Evolutionary conservation across 2,329 filamentous ascomycete genomes (phyloP).

Genomic region (Pezicula radicicola): DNA sequence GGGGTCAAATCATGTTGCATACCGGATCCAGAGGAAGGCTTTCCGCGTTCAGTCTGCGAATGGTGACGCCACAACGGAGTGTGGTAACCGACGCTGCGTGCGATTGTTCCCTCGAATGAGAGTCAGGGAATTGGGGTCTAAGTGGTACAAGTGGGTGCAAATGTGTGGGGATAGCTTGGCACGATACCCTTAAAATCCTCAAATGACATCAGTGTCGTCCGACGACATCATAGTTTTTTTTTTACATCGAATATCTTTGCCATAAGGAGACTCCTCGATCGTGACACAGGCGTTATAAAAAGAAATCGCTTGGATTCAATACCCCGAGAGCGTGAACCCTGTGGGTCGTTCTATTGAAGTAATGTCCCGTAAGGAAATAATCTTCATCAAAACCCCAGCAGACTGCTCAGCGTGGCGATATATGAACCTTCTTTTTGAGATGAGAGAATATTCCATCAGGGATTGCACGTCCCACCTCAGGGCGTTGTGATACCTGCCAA

Average conservation of each 20-base stretch:
- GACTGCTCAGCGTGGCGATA: not conserved
- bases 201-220: not conserved
- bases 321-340: not conserved
- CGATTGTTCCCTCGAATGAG: too few species aligned
- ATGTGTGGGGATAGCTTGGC: too few species aligned
- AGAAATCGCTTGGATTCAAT: not conserved
- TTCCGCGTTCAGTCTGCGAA: too few species aligned
- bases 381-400: not conserved
- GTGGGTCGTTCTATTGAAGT: not conserved
- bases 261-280: not conserved
- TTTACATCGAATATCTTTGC: not conserved
- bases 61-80: too few species aligned
- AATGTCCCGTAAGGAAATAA: slow-evolving; percentile 1
- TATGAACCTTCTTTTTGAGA: not conserved
- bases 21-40: too few species aligned
- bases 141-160: too few species aligned
- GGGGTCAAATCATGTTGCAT: not conserved
- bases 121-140: too few species aligned
- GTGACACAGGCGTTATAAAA: not conserved
- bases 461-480: not conserved
- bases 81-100: too few species aligned
- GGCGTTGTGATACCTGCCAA: not conserved
- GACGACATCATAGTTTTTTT: not conserved
- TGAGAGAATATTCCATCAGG: slow-evolving; percentile 1
- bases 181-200: too few species aligned